Evolutionary conservation across 306 rosid genomes (phyloP), one percentile per base, ranked within the genome.

Genomic region (Leucaena leucocephala): DNA sequence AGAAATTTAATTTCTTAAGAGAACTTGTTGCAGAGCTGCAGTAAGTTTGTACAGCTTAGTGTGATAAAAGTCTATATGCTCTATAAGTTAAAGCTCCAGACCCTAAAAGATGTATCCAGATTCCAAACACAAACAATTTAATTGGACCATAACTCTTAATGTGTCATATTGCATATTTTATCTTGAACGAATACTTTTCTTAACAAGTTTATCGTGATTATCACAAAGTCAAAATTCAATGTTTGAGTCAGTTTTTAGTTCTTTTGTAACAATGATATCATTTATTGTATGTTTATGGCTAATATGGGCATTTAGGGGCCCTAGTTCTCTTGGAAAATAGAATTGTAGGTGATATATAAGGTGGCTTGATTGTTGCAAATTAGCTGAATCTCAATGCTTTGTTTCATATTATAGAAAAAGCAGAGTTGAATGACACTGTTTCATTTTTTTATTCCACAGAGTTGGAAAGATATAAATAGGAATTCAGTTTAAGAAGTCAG

Each of bases 221-320:
- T 70, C 36, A 54, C 76, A 74, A 78, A 6, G 7, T 44, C 16
- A 22, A 43, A 75, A 74, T 74, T 43, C 49, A 43, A 22, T 82
- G 66, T 71, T 61, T 54, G 73, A 64, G 61, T 58, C 19, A 17
- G 74, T 77, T 80, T 59, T 83, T 55, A 44, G 71, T 50, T 63
- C 13, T 67, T 64, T 75, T 74, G 59, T 70, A 22, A 57, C 2
- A 7, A 16, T 38, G 35, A 38, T 55, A 54, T n/a, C 66, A 21
- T 36, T n/a, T 19, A 12, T 40, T 19, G 5, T 40, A 40, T n/a
- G 16, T 40, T 39, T n/a, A 65, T 65, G 9, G 27, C 19, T 5
- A 2, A 3, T 52, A 55, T n/a, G 33, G 46, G 19, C 13, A 38
- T 21, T 39, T 38, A 65, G 2, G 21, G 48, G 2, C 17, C 16